A percentile compares a stretch with the other conserved stretches of the same genome.
Evolutionary conservation across 139 green algal genomes (phyloP).

Genomic region (Desmodesmus armatus): DNA sequence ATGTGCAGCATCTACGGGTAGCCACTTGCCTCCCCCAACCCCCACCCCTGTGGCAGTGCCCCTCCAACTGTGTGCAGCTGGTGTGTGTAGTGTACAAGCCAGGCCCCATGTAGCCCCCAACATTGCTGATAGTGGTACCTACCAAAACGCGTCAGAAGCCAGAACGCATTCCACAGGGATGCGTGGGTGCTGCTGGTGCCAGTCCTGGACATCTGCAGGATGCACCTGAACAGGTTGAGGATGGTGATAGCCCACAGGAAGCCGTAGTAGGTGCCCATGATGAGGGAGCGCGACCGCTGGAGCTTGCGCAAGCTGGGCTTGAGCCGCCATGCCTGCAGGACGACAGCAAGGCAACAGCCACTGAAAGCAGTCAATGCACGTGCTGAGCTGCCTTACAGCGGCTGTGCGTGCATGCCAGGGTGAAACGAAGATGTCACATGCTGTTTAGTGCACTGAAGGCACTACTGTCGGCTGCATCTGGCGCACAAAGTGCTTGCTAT

Average conservation of each 20-base stretch:
- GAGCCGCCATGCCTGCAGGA: conserved; percentile 43
- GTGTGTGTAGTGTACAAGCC: too few relatives aligned
- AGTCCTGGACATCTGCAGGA: conserved; percentile 42
- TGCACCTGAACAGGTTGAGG: conserved; percentile 52
- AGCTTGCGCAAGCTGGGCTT: conserved; percentile 53
- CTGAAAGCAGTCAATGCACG: not conserved
- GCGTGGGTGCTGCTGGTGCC: conserved; percentile 29
- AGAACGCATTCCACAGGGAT: conserved; percentile 56
- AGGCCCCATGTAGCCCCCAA: too few relatives aligned
- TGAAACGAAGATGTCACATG: not conserved
- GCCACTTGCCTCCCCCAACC: too few relatives aligned
- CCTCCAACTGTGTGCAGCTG: not conserved
- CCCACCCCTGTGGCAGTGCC: not conserved
- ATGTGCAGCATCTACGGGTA: too few relatives aligned
- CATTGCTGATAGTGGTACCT: conserved; percentile 3
- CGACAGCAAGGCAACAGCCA: not conserved
- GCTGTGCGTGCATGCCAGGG: not conserved
- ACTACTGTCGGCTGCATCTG: too few relatives aligned
- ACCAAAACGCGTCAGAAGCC: conserved; percentile 63
- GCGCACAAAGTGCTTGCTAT: too few relatives aligned
- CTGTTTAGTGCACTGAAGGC: too few relatives aligned
- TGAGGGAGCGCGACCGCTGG: conserved; percentile 50
- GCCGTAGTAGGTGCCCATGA: conserved; percentile 64
- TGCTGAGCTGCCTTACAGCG: not conserved
- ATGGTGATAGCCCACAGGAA: conserved; percentile 58